A percentile compares a stretch with the other conserved stretches of the same genome.
These are phyloP conservation scores for Theobroma grandiflorum DNA, from an alignment of 441 rosid genomes.

Conservation along the genomic window DNA sequence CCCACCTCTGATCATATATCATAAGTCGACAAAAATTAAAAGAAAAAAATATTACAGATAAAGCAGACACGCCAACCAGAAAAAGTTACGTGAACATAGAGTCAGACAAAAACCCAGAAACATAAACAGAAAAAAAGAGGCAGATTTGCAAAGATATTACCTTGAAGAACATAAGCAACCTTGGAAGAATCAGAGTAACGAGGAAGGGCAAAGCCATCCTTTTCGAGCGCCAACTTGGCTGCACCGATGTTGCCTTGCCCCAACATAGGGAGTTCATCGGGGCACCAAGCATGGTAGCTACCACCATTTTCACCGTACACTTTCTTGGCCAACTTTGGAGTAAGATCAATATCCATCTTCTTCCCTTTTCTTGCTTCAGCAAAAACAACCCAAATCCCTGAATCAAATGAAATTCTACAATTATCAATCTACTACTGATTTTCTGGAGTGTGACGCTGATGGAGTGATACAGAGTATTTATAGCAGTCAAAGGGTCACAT, in stretches of 20 bases:
- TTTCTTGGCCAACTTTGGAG: conserved; percentile 73
- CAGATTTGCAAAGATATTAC: conserved; percentile 32
- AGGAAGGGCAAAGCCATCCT: conserved; percentile 86
- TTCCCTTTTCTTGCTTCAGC: background rate
- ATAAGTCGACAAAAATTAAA: background rate
- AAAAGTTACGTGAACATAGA: background rate
- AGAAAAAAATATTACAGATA: background rate
- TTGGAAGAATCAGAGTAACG: conserved; percentile 81
- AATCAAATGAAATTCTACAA: background rate
- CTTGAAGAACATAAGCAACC: conserved; percentile 93
- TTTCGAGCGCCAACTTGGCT: conserved; percentile 73
- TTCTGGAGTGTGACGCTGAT: background rate
- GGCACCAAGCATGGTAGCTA: conserved; percentile 81
- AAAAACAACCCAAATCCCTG: background rate
- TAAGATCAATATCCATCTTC: conserved; percentile 76
- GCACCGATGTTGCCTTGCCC: conserved; percentile 84
- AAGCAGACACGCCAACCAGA: background rate
- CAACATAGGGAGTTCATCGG: conserved; percentile 78
- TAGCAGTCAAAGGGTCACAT: background rate
- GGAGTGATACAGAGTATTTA: background rate
- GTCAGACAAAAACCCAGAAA: background rate
- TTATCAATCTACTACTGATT: background rate
- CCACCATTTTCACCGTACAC: conserved; percentile 75
- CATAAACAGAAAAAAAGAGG: background rate
- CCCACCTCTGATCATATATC: background rate